Base-by-base conservation (phyloP, 1,284 basidiomycete genomes). In the Butyriboletus appendiculatus region DNA sequence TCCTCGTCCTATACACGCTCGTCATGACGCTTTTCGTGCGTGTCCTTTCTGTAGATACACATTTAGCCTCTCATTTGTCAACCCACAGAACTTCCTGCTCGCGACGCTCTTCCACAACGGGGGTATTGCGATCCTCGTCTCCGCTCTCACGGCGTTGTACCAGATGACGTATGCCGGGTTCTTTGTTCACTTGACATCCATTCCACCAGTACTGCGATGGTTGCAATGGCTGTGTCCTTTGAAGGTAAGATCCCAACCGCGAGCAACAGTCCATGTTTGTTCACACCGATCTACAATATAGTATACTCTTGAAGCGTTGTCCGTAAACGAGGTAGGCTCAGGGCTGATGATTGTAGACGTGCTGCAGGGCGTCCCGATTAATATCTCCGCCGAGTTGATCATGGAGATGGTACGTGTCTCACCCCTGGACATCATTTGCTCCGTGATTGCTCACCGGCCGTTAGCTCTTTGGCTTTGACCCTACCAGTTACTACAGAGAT, bases 161-260 rank as follows among this genome's bases (percentile, higher is more conserved):
- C 85, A 92, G 66, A 92, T 90, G 87, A 92, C 90, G 0, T 92
- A 82, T 63, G 90, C 90, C 1, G 91, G 91, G 22, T 90, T 91
- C 75, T 90, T 96, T 68, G 90, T 94, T 45, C 90, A 95, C 67
- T 77, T 95, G 53, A 72, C 75, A 55, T 76, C 80, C 53, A 94
- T 95, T 57, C 92, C 92, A 1, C 88, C 88, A 1, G 90, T 92
- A 1, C 76, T 95, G 2, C 81, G 92, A 14, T 95, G 93, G 92
- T 74, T 96, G 44, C 88, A 94, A 64, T 96, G 90, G 88, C 53
- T 86, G 44, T 80, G 80, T 52, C 81, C 83, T 46, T 75, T 86
- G 32, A 85, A 85, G 45, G 70, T 72, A 45, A n/a, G 56, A 37
- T 49, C 11, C 10, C 15, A 30, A 30, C 11, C 14, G 1, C 26